phyloP scores from a whole-genome alignment of 371 early-diverging fungal genomes.

The Circinella umbellata region DNA sequence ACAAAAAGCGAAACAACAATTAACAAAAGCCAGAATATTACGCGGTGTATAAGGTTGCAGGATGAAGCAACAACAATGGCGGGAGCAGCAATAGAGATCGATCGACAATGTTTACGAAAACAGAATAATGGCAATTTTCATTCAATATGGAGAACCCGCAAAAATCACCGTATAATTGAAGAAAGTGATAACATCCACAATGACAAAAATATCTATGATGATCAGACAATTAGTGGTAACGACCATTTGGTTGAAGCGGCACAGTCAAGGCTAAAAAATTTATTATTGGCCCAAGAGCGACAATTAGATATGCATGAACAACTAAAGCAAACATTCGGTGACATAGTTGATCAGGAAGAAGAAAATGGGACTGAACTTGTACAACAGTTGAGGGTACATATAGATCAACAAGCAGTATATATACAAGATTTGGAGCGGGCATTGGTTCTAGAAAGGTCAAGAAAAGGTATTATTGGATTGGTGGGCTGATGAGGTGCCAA shows the following conservation, averaged over 20 bases:
- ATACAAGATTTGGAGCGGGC: slow-evolving; percentile 12
- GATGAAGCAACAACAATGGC: slow-evolving; percentile 4
- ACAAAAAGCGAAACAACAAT: slow-evolving; percentile 13
- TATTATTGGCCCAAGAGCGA: background rate
- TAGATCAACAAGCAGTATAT: slow-evolving; percentile 7
- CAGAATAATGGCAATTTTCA: background rate
- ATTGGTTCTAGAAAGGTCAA: background rate
- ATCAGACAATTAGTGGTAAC: background rate
- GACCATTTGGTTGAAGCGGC: background rate
- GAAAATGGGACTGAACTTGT: slow-evolving; percentile 1
- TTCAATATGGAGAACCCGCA: slow-evolving; percentile 4
- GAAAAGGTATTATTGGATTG: background rate
- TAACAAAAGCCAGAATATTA: background rate
- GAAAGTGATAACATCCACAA: background rate
- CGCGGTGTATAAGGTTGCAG: background rate
- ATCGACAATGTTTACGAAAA: background rate
- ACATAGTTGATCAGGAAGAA: slow-evolving; percentile 3
- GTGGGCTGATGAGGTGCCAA: too few relatives aligned
- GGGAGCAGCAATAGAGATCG: background rate
- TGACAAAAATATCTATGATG: background rate
- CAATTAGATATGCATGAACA: background rate
- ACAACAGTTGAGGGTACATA: background rate
- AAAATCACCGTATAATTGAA: background rate
- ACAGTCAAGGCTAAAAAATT: background rate
- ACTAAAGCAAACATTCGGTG: background rate